phyloP scores from a whole-genome alignment of 495 filamentous ascomycete species.

The Podospora fimiseda region DNA sequence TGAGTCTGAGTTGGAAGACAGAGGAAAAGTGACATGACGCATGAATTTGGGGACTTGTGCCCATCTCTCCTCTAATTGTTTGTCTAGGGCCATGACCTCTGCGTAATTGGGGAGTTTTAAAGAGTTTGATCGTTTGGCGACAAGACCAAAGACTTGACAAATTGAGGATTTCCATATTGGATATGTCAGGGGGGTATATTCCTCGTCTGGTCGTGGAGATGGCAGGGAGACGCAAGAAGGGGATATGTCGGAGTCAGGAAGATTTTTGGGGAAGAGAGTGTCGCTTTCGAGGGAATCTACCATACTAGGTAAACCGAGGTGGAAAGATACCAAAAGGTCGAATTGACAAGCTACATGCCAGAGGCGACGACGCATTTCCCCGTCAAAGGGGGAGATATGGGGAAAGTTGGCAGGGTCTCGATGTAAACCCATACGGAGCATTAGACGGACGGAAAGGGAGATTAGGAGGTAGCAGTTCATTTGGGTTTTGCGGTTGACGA shows the following conservation, averaged over 20 bases:
- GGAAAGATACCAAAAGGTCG: slow-evolving; percentile 46
- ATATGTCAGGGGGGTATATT: slow-evolving; percentile 45
- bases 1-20: slow-evolving; percentile 56
- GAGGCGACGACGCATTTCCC: slow-evolving; percentile 50
- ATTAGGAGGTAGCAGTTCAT: slow-evolving; percentile 44
- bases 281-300: slow-evolving; percentile 44
- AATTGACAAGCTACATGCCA: slow-evolving; percentile 48
- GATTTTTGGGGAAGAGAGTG: slow-evolving; percentile 38
- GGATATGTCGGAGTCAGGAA: slow-evolving; percentile 45
- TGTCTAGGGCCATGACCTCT: slow-evolving; percentile 60
- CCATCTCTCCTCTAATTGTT: slow-evolving; percentile 52
- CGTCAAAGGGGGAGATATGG: slow-evolving; percentile 47
- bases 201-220: slow-evolving; percentile 33
- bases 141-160: slow-evolving; percentile 29
- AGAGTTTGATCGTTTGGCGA: slow-evolving; percentile 35
- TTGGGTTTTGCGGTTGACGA: slow-evolving; percentile 37
- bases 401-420: slow-evolving; percentile 44
- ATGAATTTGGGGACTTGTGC: slow-evolving; percentile 53
- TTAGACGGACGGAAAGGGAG: slow-evolving; percentile 42
- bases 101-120: slow-evolving; percentile 48
- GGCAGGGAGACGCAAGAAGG: slow-evolving; percentile 39
- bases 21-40: slow-evolving; percentile 42
- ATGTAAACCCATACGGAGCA: slow-evolving; percentile 52
- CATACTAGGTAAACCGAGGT: slow-evolving; percentile 49
- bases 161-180: slow-evolving; percentile 41